Percentiles rank a stretch among this genome's conserved stretches.
These are phyloP conservation scores for Coriolopsis trogii DNA, from an alignment of 1,284 basidiomycete genomes.

Conservation along the genomic window DNA sequence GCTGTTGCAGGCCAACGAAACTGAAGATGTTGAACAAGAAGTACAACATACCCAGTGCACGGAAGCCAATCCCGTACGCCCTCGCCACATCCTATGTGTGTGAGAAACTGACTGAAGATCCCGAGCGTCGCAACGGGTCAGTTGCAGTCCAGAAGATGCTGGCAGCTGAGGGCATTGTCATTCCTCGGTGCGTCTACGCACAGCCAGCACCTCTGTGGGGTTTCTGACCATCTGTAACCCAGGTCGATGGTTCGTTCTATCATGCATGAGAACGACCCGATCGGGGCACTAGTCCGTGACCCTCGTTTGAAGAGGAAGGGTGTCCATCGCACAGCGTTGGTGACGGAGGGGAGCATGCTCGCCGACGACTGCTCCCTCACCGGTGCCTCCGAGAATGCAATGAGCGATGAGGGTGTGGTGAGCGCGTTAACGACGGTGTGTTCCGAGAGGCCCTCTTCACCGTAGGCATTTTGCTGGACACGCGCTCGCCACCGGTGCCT, in stretches of 20 bases:
- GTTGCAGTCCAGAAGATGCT: not conserved
- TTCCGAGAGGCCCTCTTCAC: too few relatives aligned
- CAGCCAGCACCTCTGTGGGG: too few relatives aligned
- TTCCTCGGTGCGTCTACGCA: not conserved
- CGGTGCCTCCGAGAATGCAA: too few relatives aligned
- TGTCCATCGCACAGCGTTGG: too few relatives aligned
- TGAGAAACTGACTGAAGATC: not conserved
- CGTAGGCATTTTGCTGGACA: too few relatives aligned
- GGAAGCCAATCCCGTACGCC: not conserved
- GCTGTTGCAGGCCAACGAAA: not conserved
- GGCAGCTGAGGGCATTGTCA: not conserved
- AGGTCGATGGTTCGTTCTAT: not conserved
- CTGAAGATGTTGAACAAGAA: not conserved
- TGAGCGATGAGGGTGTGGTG: too few relatives aligned
- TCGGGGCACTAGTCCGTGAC: not conserved
- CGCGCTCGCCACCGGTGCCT: too few relatives aligned
- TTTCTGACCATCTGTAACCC: too few relatives aligned
- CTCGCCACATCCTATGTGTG: not conserved
- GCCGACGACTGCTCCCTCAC: too few relatives aligned
- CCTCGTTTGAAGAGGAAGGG: too few relatives aligned
- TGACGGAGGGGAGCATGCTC: too few relatives aligned
- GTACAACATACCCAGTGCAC: not conserved
- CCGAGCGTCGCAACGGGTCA: not conserved
- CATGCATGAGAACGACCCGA: not conserved
- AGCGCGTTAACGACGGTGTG: too few relatives aligned